phyloP scores from a whole-genome alignment of 1,139 yeast species.

The Suhomyces guaymorum region DNA sequence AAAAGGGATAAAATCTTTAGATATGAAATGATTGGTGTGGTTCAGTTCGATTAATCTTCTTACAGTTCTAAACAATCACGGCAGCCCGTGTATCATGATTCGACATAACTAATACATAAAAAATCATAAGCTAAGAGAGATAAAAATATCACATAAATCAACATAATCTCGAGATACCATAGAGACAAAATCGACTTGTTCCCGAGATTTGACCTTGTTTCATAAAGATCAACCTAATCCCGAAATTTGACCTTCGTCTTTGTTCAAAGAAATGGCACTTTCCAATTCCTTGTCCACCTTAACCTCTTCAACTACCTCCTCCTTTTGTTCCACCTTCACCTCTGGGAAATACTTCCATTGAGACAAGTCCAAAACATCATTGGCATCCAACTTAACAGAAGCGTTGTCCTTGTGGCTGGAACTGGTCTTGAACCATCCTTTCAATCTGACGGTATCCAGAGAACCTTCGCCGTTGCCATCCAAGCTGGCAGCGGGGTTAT shows the following conservation, averaged over 20 bases:
- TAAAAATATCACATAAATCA: no score
- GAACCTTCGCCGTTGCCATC: constrained; percentile 17
- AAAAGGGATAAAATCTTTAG: no score
- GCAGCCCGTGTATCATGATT: no score
- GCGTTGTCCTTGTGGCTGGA: constrained; percentile 20
- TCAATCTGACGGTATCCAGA: constrained; percentile 24
- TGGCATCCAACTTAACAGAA: constrained; percentile 17
- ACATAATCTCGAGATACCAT: no score
- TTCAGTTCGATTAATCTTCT: no score
- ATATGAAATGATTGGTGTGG: no score
- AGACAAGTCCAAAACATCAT: constrained; percentile 34
- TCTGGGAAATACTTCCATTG: constrained; percentile 30
- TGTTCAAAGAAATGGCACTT: constrained; percentile 23
- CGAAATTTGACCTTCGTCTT: constrained; percentile 25
- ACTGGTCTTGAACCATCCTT: constrained; percentile 44
- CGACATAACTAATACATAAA: no score
- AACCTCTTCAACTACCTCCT: constrained; percentile 7
- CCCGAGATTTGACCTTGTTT: no score
- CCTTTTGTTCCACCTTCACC: constrained; percentile 10
- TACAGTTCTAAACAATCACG: no score
- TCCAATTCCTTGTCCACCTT: constrained; percentile 19
- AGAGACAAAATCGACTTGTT: no score
- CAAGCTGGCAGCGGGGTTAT: constrained; percentile 28
- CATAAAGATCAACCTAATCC: constrained; percentile 9
- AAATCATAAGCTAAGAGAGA: no score